A percentile compares a stretch with the other conserved stretches of the same genome.
These are phyloP conservation scores for Colletotrichum karsti DNA, from an alignment of 2,329 filamentous ascomycete species.

Conservation along the genomic window DNA sequence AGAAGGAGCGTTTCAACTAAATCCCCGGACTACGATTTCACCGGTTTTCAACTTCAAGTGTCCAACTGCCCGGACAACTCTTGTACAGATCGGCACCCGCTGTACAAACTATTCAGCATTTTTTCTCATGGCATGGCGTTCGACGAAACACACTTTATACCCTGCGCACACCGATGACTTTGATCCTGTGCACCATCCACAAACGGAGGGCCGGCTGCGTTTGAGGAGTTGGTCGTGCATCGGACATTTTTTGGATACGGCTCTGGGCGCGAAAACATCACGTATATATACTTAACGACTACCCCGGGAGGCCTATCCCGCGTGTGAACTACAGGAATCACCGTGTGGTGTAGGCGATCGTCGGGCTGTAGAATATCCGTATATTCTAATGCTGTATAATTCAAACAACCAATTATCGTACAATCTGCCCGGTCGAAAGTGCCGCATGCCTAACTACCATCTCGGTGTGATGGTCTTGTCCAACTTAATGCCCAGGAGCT, in stretches of 20 bases:
- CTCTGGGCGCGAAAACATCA: slow-evolving; percentile 21
- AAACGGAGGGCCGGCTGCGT: slow-evolving; percentile 9
- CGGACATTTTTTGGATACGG: slow-evolving; percentile 19
- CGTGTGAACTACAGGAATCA: slow-evolving; percentile 26
- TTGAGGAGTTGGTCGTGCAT: slow-evolving; percentile 14
- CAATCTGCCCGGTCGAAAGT: neutral
- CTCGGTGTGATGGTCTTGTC: no score
- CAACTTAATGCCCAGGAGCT: no score
- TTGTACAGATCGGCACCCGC: slow-evolving; percentile 27
- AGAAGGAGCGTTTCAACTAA: slow-evolving; percentile 71
- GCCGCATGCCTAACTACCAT: no score
- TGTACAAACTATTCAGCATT: slow-evolving; percentile 26
- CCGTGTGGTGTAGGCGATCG: slow-evolving; percentile 25
- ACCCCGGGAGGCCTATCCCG: slow-evolving; percentile 25
- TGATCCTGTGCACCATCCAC: slow-evolving; percentile 16
- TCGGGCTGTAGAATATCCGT: slow-evolving; percentile 32
- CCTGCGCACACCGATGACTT: slow-evolving; percentile 30
- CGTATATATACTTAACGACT: slow-evolving; percentile 26
- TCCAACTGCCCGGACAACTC: slow-evolving; percentile 16
- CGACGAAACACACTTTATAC: slow-evolving; percentile 31
- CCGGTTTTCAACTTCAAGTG: slow-evolving; percentile 2
- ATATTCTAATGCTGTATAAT: slow-evolving; percentile 50
- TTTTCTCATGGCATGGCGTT: slow-evolving; percentile 30
- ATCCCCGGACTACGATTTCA: neutral
- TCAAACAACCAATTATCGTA: slow-evolving; percentile 30